Base-by-base conservation (phyloP, 352 stramenopile genomes). In the Pythium periplocum region DNA sequence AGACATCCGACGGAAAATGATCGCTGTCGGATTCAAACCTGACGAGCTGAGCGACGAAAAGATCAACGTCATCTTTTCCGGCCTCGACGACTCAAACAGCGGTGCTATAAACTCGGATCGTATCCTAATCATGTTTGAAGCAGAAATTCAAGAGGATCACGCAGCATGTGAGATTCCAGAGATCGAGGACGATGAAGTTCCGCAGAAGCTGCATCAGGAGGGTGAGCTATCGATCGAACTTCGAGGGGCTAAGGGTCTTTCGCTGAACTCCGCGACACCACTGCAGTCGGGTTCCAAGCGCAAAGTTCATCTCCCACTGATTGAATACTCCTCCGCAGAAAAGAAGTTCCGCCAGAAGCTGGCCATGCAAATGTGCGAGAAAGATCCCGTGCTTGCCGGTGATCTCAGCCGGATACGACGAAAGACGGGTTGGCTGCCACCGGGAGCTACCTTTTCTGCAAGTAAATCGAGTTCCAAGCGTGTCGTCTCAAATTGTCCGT, bases 71-170 rank as follows among this genome's bases (percentile, higher is more conserved):
- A 50, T 94, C 3, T 87, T 91, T 42, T 72, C 52, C 36, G 79
- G 69, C 8, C 44, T 80, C 2, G 79, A 87, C 4, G 54, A 74
- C 12, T 34, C 37, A 4, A 65, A 50, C n/a, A 74, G 45, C n/a
- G 72, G 72, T 3, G 67, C 59, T 12, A 66, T 92, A 46, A 56
- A 71, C 6, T 65, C 72, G 0, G 68, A 83, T 0, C 64, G 66
- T 11, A 71, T 92, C n/a, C 7, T 91, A 6, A 71, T 73, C 10
- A 34, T 88, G 2, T 91, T 92, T 51, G 73, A 86, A 35, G 55
- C 62, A 2, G 76, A 94, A 57, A 87, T 87, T 34, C 61, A 88
- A 2, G 81, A 90, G 51, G 78, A 91, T 33, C 78, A 87, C 64
- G 79, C 90, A 66, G 66, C 72, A 0, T 83, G 73, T 43, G 72